These are phyloP conservation scores for Hanseniaspora valbyensis DNA, from an alignment of 805 yeast species.

Conservation along the genomic window DNA sequence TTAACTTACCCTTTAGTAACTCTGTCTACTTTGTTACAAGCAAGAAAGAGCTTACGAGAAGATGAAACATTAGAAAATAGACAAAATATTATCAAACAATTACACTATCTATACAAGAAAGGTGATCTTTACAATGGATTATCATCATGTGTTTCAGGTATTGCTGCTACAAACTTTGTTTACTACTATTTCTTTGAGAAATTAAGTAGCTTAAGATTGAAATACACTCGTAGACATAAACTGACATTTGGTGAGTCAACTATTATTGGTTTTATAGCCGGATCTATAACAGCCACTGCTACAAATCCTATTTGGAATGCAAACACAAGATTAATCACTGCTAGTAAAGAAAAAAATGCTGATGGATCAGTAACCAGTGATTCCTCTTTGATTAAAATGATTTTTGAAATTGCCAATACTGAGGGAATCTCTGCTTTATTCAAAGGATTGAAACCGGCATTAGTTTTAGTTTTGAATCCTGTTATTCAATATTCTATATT, in stretches of 20 bases:
- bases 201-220: conserved; percentile 16
- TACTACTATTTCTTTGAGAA: conserved; percentile 81
- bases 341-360: conserved; percentile 24
- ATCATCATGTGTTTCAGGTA: conserved; percentile 78
- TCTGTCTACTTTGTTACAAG: conserved; percentile 78
- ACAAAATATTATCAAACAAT: conserved; percentile 20
- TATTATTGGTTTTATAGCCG: conserved; percentile 73
- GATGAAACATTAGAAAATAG: conserved; percentile 19
- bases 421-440: conserved; percentile 68
- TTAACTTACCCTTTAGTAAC: conserved; percentile 86
- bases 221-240: conserved; percentile 25
- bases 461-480: conserved; percentile 76
- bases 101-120: conserved; percentile 31
- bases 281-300: conserved; percentile 66
- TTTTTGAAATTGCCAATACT: conserved; percentile 49
- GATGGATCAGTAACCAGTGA: conserved; percentile 32
- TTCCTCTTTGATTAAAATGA: conserved; percentile 32
- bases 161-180: conserved; percentile 73
- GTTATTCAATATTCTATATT: conserved; percentile 84
- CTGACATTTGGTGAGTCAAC: conserved; percentile 58
- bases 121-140: conserved; percentile 70
- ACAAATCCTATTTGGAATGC: conserved; percentile 95
- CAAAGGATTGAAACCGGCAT: conserved; percentile 80
- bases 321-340: conserved; percentile 76
- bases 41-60: conserved; percentile 26